Percentiles rank a stretch among this genome's conserved stretches.
Evolutionary conservation across 345 rosid genomes (phyloP).

Genomic region (Salix brachista): DNA sequence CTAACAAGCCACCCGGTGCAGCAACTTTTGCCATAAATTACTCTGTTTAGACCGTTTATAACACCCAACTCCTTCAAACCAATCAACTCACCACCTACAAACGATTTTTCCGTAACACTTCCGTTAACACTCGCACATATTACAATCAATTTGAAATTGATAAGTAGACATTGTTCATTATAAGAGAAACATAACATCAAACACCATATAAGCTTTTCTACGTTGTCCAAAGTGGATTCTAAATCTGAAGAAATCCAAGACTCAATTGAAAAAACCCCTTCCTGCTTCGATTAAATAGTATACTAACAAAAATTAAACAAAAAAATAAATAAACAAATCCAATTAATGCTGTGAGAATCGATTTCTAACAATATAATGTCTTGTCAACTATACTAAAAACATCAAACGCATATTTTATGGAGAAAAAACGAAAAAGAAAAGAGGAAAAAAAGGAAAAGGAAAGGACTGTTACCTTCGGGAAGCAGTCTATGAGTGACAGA

Average conservation of each 20-base stretch:
- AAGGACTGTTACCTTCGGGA: background rate
- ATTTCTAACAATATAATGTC: background rate
- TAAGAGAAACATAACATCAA: background rate
- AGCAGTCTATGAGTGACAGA: background rate
- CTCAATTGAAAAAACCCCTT: background rate
- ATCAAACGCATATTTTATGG: background rate
- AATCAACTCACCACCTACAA: slow-evolving; percentile 15
- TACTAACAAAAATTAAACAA: background rate
- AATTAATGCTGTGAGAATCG: background rate
- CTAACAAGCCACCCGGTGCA: slow-evolving; percentile 48
- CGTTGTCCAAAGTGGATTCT: background rate
- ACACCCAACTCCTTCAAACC: slow-evolving; percentile 8
- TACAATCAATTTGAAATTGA: background rate
- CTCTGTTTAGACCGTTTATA: background rate
- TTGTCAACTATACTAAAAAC: background rate
- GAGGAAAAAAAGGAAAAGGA: background rate
- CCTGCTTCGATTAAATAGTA: background rate
- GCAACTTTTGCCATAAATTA: slow-evolving; percentile 62
- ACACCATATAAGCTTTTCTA: background rate
- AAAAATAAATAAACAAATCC: background rate
- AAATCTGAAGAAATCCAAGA: background rate
- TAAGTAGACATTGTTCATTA: background rate
- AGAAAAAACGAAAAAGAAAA: background rate
- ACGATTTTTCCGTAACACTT: background rate
- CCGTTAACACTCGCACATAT: background rate